Base-by-base conservation (phyloP, 164 flowering plant genomes). In the Kingdonia uniflora region DNA sequence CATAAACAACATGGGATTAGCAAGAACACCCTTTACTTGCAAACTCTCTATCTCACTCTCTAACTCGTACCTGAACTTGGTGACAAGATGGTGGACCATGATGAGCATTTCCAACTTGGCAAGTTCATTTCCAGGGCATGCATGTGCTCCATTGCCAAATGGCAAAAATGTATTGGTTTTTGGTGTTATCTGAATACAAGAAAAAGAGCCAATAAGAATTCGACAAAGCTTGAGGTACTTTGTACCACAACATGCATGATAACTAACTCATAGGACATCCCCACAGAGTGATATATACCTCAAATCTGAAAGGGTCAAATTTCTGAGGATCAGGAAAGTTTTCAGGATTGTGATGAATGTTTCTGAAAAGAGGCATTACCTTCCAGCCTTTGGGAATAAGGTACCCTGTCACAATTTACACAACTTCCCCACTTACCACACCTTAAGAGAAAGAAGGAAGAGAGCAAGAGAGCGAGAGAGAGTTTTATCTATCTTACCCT, bases 301-400 rank as follows among this genome's bases (percentile, higher is more conserved):
- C 84, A 60, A 87, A 91, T 75, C 97, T 81, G 17, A 87, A 73
- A 15, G 95, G 90, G 56, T 91, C 85, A 59, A 91, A 87, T 42
- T 72, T 78, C 0, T 79, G 76, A 25, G 97, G 96, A 22, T 84
- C 79, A 11, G 58, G 39, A 41, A 91, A 91, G 61, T 71, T 76
- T 5, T 73, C 78, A 11, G 92, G 81, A 64, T 73, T 79, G 65
- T 91, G 92, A 58, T 91, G 97, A 69, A 87, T 78, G 72, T 77
- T 91, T 60, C 98, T 85, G 73, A 91, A 87, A 40, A 87, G 52
- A 16, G 98, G 98, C 87, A 91, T 42, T 51, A 82, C 96, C 63
- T 91, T 91, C 98, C 96, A 91, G 7, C 98, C 98, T 68, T 85
- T 85, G 20, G 95, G 98, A 55, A 91, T 91, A 17, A 83, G 64